A percentile compares a stretch with the other conserved stretches of the same genome.
Evolutionary conservation across 2,329 filamentous ascomycete genomes (phyloP).

Genomic region (Tolypocladium ophioglossoides): DNA sequence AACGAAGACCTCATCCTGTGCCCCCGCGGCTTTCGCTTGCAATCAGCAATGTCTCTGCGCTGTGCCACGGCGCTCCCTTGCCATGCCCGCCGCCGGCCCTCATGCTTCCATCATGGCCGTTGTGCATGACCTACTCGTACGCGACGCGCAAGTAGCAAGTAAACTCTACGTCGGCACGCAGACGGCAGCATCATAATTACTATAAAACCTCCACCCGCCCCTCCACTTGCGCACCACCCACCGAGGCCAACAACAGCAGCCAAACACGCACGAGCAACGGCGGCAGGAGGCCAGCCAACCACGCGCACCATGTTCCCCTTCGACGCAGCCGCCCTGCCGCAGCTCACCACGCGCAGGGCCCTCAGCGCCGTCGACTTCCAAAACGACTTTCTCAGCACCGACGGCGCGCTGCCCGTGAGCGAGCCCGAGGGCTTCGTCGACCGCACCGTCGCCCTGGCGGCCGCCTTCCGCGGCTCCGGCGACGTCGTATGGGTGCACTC

Average conservation of each 20-base stretch:
- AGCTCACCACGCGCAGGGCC: slow-evolving; percentile 52
- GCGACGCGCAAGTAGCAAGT: neutral
- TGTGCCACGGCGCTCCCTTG: neutral
- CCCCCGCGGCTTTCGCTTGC: neutral
- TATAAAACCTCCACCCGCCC: neutral
- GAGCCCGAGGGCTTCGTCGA: slow-evolving; percentile 56
- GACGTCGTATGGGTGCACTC: slow-evolving; percentile 80
- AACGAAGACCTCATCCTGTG: neutral
- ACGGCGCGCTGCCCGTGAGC: slow-evolving; percentile 56
- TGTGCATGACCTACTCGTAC: neutral
- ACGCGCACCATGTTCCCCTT: slow-evolving; percentile 40
- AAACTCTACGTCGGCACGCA: neutral
- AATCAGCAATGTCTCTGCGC: neutral
- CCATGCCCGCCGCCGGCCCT: neutral
- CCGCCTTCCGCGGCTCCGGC: slow-evolving; percentile 60
- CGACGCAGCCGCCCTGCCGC: slow-evolving; percentile 43
- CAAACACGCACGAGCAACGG: neutral
- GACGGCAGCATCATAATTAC: neutral
- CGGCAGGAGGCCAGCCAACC: neutral
- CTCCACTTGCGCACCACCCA: neutral
- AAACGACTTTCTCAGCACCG: slow-evolving; percentile 69
- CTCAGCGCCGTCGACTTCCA: slow-evolving; percentile 81
- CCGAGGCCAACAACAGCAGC: neutral
- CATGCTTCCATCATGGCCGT: neutral
- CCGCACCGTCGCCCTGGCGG: slow-evolving; percentile 54